phyloP scores from a whole-genome alignment of 2,329 filamentous ascomycete species.

The Geosmithia morbida region DNA sequence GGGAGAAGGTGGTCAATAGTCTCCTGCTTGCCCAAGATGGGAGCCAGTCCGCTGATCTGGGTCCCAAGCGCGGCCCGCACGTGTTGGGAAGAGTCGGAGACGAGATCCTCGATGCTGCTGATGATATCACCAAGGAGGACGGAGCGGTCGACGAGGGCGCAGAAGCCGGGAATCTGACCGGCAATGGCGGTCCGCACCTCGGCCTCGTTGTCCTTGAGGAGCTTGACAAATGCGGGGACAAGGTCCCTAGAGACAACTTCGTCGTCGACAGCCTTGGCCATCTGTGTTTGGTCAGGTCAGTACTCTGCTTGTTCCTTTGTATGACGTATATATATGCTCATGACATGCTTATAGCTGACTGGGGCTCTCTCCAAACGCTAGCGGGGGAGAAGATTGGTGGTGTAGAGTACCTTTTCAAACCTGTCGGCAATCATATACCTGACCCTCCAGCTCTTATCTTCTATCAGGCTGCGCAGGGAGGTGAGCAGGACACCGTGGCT shows the following conservation, averaged over 20 bases:
- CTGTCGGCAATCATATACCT: conserved; percentile 98
- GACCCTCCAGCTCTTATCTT: conserved; percentile 98
- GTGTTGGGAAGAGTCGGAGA: conserved; percentile 92
- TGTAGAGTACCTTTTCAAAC: conserved; percentile 93
- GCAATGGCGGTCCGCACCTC: conserved; percentile 95
- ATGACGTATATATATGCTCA: neutral
- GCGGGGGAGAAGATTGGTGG: no score
- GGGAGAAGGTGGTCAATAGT: conserved; percentile 93
- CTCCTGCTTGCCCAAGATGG: conserved; percentile 95
- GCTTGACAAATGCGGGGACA: conserved; percentile 91
- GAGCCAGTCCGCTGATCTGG: conserved; percentile 91
- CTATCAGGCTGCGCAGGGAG: conserved; percentile 82
- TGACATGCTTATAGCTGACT: no score
- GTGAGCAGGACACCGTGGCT: conserved; percentile 89
- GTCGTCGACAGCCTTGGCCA: conserved; percentile 95
- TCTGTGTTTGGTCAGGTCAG: conserved; percentile 34
- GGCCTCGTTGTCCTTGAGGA: conserved; percentile 94
- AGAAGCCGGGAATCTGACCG: conserved; percentile 96
- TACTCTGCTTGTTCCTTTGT: neutral
- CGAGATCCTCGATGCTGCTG: conserved; percentile 88
- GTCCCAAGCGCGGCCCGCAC: conserved; percentile 90
- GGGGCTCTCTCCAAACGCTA: no score
- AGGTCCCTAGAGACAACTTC: conserved; percentile 90
- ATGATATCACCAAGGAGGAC: conserved; percentile 92
- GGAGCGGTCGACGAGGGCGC: conserved; percentile 71